Percentiles rank a stretch among this genome's conserved stretches.
These are phyloP conservation scores for Isoetes taiwanensis DNA, from an alignment of 75 land plant genomes.

Conservation along the genomic window DNA sequence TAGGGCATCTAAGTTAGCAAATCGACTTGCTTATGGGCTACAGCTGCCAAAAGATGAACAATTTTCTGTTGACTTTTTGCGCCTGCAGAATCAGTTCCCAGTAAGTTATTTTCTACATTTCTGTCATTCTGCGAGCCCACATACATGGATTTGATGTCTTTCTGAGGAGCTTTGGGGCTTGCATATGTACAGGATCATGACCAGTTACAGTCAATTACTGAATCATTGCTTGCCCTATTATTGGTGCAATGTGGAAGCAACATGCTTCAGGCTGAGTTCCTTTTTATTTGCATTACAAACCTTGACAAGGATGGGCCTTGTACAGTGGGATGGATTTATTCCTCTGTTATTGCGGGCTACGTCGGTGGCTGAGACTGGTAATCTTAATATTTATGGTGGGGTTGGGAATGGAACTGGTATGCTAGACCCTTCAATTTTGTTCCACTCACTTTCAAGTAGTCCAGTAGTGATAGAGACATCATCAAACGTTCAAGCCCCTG, in stretches of 20 bases:
- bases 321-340: slow-evolving; percentile 90
- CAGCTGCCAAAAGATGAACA: slow-evolving; percentile 84
- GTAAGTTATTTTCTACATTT: slow-evolving; percentile 27
- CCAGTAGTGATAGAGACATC: slow-evolving; percentile 19
- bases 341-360: slow-evolving; percentile 57
- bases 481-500: slow-evolving; percentile 13
- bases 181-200: slow-evolving; percentile 62
- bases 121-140: background rate
- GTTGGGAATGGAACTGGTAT: slow-evolving; percentile 7
- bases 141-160: background rate
- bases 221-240: slow-evolving; percentile 57
- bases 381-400: slow-evolving; percentile 5
- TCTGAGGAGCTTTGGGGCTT: background rate
- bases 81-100: slow-evolving; percentile 52
- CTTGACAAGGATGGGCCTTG: slow-evolving; percentile 43
- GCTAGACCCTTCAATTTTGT: slow-evolving; percentile 10
- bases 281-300: slow-evolving; percentile 59
- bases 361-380: slow-evolving; percentile 28
- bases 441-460: background rate
- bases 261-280: slow-evolving; percentile 75
- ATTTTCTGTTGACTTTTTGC: slow-evolving; percentile 66
- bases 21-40: slow-evolving; percentile 44
- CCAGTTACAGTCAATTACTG: slow-evolving; percentile 64
- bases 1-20: slow-evolving; percentile 51
- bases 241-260: slow-evolving; percentile 77